Evolutionary conservation across 805 yeast genomes (phyloP).

Genomic region (Metschnikowia proteae): DNA sequence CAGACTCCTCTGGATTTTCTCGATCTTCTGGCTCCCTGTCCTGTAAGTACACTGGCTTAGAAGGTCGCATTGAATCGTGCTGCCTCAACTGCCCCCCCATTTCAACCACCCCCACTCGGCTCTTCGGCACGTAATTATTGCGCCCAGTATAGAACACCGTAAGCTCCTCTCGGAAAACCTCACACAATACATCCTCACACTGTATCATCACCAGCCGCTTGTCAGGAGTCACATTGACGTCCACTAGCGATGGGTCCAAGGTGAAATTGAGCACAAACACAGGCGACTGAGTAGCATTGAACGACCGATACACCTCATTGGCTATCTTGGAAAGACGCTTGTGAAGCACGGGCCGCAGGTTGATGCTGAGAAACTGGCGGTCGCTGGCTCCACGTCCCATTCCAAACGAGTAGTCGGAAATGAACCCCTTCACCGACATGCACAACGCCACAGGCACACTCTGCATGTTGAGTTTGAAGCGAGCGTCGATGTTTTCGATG

Average conservation of each 20-base stretch:
- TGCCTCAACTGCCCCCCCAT: slow-evolving; percentile 8
- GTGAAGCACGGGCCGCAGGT: slow-evolving; percentile 67
- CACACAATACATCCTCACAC: slow-evolving; percentile 58
- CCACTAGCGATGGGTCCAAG: slow-evolving; percentile 53
- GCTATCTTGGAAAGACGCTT: slow-evolving; percentile 54
- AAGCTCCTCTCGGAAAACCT: slow-evolving; percentile 51
- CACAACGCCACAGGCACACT: slow-evolving; percentile 10
- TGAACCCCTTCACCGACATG: slow-evolving; percentile 44
- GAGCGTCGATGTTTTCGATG: slow-evolving; percentile 30
- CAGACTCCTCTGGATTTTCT: not conserved
- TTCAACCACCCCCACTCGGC: slow-evolving; percentile 25
- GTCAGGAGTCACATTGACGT: slow-evolving; percentile 90
- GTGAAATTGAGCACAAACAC: slow-evolving; percentile 58
- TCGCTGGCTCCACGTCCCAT: slow-evolving; percentile 61
- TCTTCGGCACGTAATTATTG: slow-evolving; percentile 36
- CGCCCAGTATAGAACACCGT: slow-evolving; percentile 41
- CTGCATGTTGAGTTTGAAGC: slow-evolving; percentile 18
- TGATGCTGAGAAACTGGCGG: slow-evolving; percentile 71
- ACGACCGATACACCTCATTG: slow-evolving; percentile 70
- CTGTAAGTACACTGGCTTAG: not conserved
- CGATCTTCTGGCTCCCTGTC: not conserved
- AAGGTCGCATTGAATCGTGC: not conserved
- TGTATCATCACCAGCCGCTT: slow-evolving; percentile 70
- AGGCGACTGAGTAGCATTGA: slow-evolving; percentile 73
- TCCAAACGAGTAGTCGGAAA: slow-evolving; percentile 79